Evolutionary conservation across 2,329 filamentous ascomycete species (phyloP), one percentile per base, ranked within the genome.

Genomic region (Lomentospora prolificans): DNA sequence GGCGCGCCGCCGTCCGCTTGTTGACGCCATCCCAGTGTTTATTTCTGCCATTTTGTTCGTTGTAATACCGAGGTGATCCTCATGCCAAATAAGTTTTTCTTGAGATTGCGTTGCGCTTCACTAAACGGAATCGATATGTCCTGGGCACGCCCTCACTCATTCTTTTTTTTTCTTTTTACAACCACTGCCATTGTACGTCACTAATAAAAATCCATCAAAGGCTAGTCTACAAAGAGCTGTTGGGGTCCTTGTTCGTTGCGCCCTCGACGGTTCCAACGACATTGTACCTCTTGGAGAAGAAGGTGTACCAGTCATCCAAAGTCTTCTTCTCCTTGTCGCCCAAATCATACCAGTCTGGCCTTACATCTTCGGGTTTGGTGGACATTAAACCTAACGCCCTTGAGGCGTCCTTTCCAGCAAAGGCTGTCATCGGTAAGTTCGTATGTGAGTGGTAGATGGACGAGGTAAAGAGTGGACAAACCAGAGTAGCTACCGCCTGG

Each of bases 241-340:
- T 17, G 10, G 44, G 44, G 19, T 76, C 77, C 64, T 73, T 70
- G 64, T 85, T 85, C 27, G 77, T 82, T 27, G 81, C 81, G 33
- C 80, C 81, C 58, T 78, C 72, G 14, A 87, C 81, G 56, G 76
- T 69, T 12, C 89, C 90, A 50, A 95, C 84, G 53, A 97, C 81
- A 64, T 96, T 97, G 74, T 99, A 99, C 57, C 94, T 80, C 76
- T 97, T 99, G 62, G 87, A 89, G 72, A 99, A 99, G 73, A 95
- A 99, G 2, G 87, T 95, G 60, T 86, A 83, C 94, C 94, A 99
- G 69, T 99, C 94, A 55, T 92, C 80, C 59, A 99, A 74, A 3
- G 87, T 85, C 25, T 81, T 82, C 75, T 94, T 89, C 69, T 96
- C 85, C 71, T 94, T 90, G 22, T 95, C 90, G 12, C 78, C 76